Percentiles rank a stretch among this genome's conserved stretches.
Conservation (phyloP, 208 protist species). For the Crithidia sp. region DNA sequence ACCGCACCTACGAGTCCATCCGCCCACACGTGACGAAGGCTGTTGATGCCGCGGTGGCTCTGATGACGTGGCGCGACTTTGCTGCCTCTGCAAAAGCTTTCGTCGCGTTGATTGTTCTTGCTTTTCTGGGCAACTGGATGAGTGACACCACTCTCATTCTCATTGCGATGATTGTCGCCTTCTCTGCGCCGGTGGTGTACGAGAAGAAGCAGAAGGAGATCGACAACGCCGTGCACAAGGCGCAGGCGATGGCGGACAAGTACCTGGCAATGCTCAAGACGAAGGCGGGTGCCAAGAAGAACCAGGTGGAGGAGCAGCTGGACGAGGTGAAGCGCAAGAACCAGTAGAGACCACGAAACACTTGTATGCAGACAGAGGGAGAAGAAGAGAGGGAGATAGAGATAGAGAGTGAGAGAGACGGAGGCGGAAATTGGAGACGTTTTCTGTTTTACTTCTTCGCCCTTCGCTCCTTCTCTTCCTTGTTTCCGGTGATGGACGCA, state of each 20-base stretch:
- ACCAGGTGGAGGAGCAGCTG: constrained; percentile 29
- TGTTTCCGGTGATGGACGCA: too few species aligned
- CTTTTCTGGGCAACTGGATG: constrained; percentile 77
- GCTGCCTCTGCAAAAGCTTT: constrained; percentile 53
- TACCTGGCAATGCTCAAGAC: constrained; percentile 53
- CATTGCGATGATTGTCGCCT: constrained; percentile 42
- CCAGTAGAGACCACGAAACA: constrained; percentile 27
- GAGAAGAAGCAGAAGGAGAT: constrained; percentile 76
- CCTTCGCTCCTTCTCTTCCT: too few species aligned
- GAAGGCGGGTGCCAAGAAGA: constrained; percentile 31
- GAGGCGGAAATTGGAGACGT: too few species aligned
- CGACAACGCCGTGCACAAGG: constrained; percentile 42
- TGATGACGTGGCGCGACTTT: constrained; percentile 76
- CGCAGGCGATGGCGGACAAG: constrained; percentile 40
- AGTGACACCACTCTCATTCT: constrained; percentile 66
- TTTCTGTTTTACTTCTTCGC: too few species aligned
- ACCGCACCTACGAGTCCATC: constrained; percentile 53
- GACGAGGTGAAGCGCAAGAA: constrained; percentile 42
- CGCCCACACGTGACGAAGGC: constrained; percentile 44
- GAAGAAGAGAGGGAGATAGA: too few species aligned
- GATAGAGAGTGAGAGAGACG: too few species aligned
- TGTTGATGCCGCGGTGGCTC: constrained; percentile 29
- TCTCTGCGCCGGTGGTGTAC: constrained; percentile 69
- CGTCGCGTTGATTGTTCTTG: constrained; percentile 44
- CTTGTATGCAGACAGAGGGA: too few species aligned